Evolutionary conservation across 1,139 yeast genomes (phyloP), one percentile per base, ranked within the genome.

Genomic region (Hemisphaericaspora xylanilytica): DNA sequence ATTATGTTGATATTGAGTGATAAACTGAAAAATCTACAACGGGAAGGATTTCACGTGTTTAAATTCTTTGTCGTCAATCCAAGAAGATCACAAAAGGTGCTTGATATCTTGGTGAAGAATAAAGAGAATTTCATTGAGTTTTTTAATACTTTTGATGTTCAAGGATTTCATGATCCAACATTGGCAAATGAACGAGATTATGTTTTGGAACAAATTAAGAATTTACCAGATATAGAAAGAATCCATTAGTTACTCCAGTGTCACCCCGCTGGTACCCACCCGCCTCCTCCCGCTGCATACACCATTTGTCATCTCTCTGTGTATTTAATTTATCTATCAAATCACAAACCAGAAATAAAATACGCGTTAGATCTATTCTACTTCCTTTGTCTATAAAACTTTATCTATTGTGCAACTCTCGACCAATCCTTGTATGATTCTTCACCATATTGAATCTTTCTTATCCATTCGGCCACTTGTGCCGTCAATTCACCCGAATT

Each of bases 21-120:
- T 57, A 85, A 85, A 60, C 89, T 95, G 52, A 86, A 85, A 52
- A 90, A 89, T 58, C 72, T 92, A 44, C 96, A 89, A 58, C 66
- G 81, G 41, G 98, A 92, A 60, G 92, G 96, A 3, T 92, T 92
- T 57, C 92, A 92, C 52, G 84, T 92, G 28, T 92, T 92, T 66
- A 92, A 92, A 61, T 86, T 83, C 31, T 88, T 92, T 62, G 90
- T 89, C 26, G 98, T 97, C 6, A 92, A 92, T 59, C 98, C 98
- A 5, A 82, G 85, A 49, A 90, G 90, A 59, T 74, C 89, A 2
- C 88, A 82, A 55, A 80, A 84, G 9, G 81, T 92, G 3, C 67
- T 77, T 43, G 97, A 90, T 58, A 85, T 92, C 16, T 67, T 92
- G 49, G 78, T 81, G 32, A 89, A 89, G 55, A 92, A 92, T 59